These are phyloP conservation scores for Dendrocalamus sinicus DNA, from an alignment of 176 grass and related monocot genomes.

Conservation along the genomic window DNA sequence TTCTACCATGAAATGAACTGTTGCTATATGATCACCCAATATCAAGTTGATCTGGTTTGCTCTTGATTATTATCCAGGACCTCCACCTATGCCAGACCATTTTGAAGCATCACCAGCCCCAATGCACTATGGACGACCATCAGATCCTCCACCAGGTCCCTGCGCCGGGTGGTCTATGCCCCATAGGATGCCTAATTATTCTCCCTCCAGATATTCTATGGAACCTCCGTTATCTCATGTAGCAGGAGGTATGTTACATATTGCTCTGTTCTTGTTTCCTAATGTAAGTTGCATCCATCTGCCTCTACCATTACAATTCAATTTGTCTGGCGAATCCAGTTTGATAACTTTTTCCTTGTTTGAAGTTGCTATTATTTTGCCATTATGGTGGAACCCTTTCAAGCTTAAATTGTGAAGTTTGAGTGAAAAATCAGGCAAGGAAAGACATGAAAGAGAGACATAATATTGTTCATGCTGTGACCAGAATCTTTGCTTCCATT, in stretches of 20 bases:
- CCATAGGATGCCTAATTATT: conserved; percentile 56
- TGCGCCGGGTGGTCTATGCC: conserved; percentile 70
- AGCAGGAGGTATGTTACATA: conserved; percentile 57
- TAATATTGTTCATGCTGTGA: conserved; percentile 10
- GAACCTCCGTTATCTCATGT: conserved; percentile 65
- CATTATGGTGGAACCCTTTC: not conserved
- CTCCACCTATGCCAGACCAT: conserved; percentile 45
- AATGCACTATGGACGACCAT: conserved; percentile 59
- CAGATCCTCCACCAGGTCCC: conserved; percentile 62
- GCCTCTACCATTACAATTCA: not conserved
- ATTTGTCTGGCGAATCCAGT: conserved; percentile 9
- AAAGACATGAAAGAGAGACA: not conserved
- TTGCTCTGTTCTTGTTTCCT: conserved; percentile 15
- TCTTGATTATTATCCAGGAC: conserved; percentile 51
- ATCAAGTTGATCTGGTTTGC: conserved; percentile 29
- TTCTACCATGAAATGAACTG: not conserved
- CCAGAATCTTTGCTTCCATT: not conserved
- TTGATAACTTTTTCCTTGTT: conserved; percentile 2
- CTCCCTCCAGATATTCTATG: conserved; percentile 54
- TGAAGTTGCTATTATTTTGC: conserved; percentile 2
- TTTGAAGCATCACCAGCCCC: conserved; percentile 57
- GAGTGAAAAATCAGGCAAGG: not conserved
- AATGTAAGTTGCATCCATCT: conserved; percentile 12
- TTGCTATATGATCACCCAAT: conserved; percentile 21
- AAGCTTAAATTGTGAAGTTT: not conserved